A percentile compares a stretch with the other conserved stretches of the same genome.
Conservation (phyloP, 2,329 filamentous ascomycete genomes). For the Sordariomycetes sp. region DNA sequence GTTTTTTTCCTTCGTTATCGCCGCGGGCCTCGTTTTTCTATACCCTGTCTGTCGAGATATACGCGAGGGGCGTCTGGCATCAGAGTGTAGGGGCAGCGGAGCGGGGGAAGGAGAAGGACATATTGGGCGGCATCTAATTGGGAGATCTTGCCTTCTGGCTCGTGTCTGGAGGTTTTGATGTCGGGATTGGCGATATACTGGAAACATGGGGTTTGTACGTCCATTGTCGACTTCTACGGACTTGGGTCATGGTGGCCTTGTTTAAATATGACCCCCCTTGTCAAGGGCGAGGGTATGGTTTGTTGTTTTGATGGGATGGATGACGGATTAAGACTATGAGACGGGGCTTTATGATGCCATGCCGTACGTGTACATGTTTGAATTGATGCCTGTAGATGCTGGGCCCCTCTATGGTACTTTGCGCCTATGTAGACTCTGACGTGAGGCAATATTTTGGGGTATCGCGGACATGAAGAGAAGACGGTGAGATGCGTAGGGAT, state of each 20-base stretch:
- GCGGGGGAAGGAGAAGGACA: not conserved
- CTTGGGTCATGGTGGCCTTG: too few relatives aligned
- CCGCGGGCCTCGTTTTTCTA: not conserved
- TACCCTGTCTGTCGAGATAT: not conserved
- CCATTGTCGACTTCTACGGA: too few relatives aligned
- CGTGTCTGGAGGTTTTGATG: not conserved
- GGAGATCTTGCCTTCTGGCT: not conserved
- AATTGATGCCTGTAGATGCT: not conserved
- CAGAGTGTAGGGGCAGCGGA: not conserved
- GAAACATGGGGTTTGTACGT: too few relatives aligned
- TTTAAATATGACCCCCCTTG: not conserved
- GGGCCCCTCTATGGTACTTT: not conserved
- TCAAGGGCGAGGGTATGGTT: not conserved
- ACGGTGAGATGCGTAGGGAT: too few relatives aligned
- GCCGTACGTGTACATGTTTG: not conserved
- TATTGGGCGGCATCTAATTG: not conserved
- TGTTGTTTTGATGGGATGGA: not conserved
- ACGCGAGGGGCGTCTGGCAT: not conserved
- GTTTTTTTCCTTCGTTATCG: not conserved
- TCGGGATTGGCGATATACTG: not conserved
- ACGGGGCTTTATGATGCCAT: not conserved
- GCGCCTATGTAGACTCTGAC: too few relatives aligned
- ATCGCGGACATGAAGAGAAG: too few relatives aligned
- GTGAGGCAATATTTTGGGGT: too few relatives aligned
- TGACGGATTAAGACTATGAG: too few relatives aligned